Evolutionary conservation across 116 monocot genomes (phyloP), one percentile per base, ranked within the genome.

Genomic region (Dioscorea cayenensis): DNA sequence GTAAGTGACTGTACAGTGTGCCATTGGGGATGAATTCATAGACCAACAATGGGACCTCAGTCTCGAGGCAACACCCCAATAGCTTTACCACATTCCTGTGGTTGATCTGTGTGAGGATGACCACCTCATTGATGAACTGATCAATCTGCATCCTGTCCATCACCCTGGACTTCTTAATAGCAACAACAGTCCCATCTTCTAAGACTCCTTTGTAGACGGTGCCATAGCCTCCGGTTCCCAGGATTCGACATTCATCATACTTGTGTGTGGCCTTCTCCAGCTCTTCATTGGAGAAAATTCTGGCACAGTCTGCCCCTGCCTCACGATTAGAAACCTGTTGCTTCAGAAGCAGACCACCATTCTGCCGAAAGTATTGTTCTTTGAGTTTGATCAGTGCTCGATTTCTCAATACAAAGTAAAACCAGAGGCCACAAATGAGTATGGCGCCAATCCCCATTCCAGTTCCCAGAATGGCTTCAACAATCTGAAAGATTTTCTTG

Each of bases 141-240:
- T 80, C 72, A 51, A 65, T 80, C 29, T 77, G 76, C 32, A 18
- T 71, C 36, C 77, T 66, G 52, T 86, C 86, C n/a, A 86, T 75
- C 10, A 80, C 55, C 36, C 70, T 77, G 6, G 86, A 82, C 61
- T 73, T 86, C 72, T 86, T 86, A 48, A 86, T 76, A 6, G 83
- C 86, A 12, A 86, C 83, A 1, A 19, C 60, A 23, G 63, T 55
- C 28, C 65, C 69, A 50, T 83, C 83, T 0, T 66, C 72, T n/a
- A 86, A 55, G 28, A 59, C 38, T 35, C 86, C 86, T 61, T 65
- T 67, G 80, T 83, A 86, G 16, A 86, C 86, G 0, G 68, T 80
- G 9, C 86, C 86, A 37, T 75, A 69, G 19, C 82, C 82, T 20
- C 82, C 82, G 20, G 28, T 43, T 2, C 77, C 83, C 14, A 77